Conservation (phyloP, 202 grass and related monocot genomes). For the Panicum hallii region DNA sequence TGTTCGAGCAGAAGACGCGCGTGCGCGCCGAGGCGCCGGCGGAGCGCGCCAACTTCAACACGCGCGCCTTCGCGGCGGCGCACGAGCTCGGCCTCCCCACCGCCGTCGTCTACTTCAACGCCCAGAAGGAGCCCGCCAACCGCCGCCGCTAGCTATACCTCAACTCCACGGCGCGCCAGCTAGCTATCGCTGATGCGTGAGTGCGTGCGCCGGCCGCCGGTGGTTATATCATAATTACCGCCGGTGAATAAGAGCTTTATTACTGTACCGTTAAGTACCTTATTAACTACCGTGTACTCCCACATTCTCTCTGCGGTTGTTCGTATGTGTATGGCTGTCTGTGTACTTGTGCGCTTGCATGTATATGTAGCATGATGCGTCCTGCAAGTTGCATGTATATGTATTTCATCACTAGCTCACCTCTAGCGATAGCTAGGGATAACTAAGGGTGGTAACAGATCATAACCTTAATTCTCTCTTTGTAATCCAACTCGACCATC, state of each 20-base stretch:
- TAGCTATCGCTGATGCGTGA: background rate
- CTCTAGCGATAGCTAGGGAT: too few species aligned
- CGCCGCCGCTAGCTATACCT: slow-evolving; percentile 47
- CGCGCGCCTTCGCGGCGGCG: slow-evolving; percentile 57
- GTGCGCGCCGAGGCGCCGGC: background rate
- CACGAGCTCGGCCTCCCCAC: slow-evolving; percentile 70
- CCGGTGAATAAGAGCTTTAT: background rate
- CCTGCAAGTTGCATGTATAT: too few species aligned
- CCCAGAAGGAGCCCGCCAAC: slow-evolving; percentile 71
- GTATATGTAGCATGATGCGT: too few species aligned
- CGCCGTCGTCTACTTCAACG: slow-evolving; percentile 84
- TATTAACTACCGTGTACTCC: background rate
- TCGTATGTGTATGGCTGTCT: background rate
- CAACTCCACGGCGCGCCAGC: background rate
- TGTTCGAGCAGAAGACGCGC: slow-evolving; percentile 76
- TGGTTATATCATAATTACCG: background rate
- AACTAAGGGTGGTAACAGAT: too few species aligned
- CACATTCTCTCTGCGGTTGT: background rate
- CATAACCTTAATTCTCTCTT: too few species aligned
- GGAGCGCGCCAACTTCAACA: slow-evolving; percentile 69
- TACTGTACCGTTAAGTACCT: background rate
- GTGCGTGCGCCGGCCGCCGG: background rate
- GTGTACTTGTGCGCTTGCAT: background rate
- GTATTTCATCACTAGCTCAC: too few species aligned
- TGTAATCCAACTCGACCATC: too few species aligned